These are phyloP conservation scores for Blastobotrys elegans DNA, from an alignment of 1,139 yeast species.

Conservation along the genomic window DNA sequence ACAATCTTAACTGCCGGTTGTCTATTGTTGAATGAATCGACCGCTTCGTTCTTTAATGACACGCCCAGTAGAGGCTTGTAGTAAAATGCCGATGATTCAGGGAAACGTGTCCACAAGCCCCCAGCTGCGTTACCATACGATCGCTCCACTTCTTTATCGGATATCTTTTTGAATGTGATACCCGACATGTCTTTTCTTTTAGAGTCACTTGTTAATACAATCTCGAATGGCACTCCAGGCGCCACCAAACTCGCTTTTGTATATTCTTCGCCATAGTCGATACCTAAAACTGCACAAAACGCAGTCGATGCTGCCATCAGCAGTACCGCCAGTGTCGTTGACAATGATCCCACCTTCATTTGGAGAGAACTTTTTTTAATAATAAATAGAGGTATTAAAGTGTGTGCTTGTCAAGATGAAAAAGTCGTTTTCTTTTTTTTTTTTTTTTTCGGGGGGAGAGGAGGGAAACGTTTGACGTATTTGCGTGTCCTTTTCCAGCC, in stretches of 20 bases:
- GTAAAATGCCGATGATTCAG: conserved; percentile 62
- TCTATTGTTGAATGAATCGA: conserved; percentile 41
- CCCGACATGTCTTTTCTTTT: conserved; percentile 87
- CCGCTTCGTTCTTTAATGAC: conserved; percentile 43
- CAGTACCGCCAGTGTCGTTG: conserved; percentile 9
- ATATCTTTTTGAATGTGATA: conserved; percentile 51
- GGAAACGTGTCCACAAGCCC: conserved; percentile 67
- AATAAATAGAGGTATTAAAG: no score
- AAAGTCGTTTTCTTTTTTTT: neutral
- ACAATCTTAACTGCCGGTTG: conserved; percentile 62
- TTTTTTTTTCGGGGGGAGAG: no score
- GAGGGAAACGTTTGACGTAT: no score
- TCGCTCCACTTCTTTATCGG: conserved; percentile 53
- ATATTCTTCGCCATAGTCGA: conserved; percentile 86
- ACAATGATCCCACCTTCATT: conserved; percentile 7
- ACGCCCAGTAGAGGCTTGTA: conserved; percentile 70
- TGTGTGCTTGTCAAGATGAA: no score
- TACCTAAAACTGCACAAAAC: conserved; percentile 63
- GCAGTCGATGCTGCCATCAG: conserved; percentile 16
- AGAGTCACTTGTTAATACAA: conserved; percentile 83
- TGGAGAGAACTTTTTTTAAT: no score
- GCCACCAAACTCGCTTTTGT: conserved; percentile 87
- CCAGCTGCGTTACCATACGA: conserved; percentile 75
- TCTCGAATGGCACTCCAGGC: conserved; percentile 84
- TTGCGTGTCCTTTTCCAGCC: no score